Conservation (phyloP, 768 basidiomycete species). For the Naganishia onofrii region DNA sequence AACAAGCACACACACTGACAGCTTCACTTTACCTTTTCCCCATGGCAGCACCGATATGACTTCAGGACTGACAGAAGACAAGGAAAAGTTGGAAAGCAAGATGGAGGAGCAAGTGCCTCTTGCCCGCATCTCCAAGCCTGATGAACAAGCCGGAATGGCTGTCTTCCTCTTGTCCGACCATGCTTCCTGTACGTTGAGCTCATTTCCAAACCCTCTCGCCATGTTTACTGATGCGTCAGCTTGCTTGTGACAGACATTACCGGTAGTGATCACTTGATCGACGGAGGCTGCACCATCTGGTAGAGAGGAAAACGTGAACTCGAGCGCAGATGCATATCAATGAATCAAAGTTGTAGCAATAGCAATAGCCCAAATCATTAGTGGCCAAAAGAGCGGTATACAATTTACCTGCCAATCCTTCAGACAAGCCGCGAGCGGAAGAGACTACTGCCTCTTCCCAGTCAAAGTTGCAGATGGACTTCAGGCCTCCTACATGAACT, state of each 20-base stretch:
- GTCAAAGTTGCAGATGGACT: no score
- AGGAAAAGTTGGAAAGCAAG: slow-evolving; percentile 32
- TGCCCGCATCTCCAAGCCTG: slow-evolving; percentile 35
- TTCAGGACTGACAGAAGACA: slow-evolving; percentile 32
- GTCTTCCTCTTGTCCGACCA: slow-evolving; percentile 45
- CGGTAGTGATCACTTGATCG: slow-evolving; percentile 40
- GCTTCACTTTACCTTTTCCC: background rate
- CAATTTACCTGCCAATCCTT: no score
- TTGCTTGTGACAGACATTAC: slow-evolving; percentile 38
- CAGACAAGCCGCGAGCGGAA: no score
- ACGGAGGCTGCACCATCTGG: slow-evolving; percentile 42
- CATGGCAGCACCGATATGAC: slow-evolving; percentile 45
- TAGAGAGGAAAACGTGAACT: slow-evolving; percentile 15
- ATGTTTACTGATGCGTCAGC: background rate
- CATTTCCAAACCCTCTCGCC: background rate
- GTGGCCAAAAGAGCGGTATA: background rate
- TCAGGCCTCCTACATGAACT: no score
- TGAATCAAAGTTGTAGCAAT: slow-evolving; percentile 19
- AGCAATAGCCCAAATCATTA: background rate
- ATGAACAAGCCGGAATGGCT: slow-evolving; percentile 45
- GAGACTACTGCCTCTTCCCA: no score
- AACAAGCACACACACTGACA: background rate
- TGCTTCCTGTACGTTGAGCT: slow-evolving; percentile 40
- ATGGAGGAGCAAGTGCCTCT: slow-evolving; percentile 34
- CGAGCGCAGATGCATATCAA: background rate